Base-by-base conservation (phyloP, 805 yeast genomes). In the Candida alai region DNA sequence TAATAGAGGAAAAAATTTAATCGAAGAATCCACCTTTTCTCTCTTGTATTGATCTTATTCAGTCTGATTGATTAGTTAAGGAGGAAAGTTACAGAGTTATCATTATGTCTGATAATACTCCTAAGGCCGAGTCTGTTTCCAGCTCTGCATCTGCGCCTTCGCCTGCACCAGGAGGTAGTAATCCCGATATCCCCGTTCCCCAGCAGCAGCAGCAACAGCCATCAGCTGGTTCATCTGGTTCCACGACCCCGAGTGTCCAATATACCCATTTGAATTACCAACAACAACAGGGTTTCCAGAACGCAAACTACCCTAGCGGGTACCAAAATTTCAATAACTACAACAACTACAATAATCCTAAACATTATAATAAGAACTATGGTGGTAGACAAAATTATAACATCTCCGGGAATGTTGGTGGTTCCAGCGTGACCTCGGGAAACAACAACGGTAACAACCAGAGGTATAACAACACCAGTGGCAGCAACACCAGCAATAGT, bases 71-170 rank as follows among this genome's bases (percentile, higher is more conserved):
- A n/a, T n/a, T n/a, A n/a, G n/a, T n/a, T n/a, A n/a, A n/a, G n/a
- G n/a, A n/a, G n/a, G n/a, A n/a, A n/a, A n/a, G n/a, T n/a, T n/a
- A n/a, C n/a, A n/a, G n/a, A n/a, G n/a, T n/a, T n/a, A n/a, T n/a
- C n/a, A n/a, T n/a, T n/a, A 46, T 45, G 48, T 25, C 50, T 35
- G 48, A 45, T 39, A 43, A 41, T 36, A 48, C 32, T 24, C 38
- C 37, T 25, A 36, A 39, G 16, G 44, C 37, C 14, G 34, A 37
- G 23, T 16, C 43, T 32, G 36, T 16, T n/a, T 13, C 39, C 25
- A 21, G 38, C 33, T 21, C 28, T n/a, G 24, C 26, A 19, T 11
- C 34, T 8, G 25, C 30, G 21, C 16, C 28, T 13, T 34, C n/a
- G 31, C 28, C 22, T 32, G 18, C 17, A 13, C 30, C 17, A 23